Evolutionary conservation across 495 filamentous ascomycete species (phyloP).

Genomic region (Aspergillus sparsus): DNA sequence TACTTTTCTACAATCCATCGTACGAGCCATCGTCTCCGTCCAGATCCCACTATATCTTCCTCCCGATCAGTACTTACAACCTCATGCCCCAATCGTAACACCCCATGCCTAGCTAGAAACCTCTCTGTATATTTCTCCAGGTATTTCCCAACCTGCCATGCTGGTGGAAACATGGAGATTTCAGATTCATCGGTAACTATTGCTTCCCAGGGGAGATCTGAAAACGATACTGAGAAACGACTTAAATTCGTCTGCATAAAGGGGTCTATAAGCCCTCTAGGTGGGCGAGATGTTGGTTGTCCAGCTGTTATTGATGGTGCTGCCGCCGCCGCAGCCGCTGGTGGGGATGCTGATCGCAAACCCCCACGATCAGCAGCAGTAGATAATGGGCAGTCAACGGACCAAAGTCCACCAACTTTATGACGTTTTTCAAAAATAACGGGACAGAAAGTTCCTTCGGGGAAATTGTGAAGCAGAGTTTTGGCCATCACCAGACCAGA

Average conservation of each 20-base stretch:
- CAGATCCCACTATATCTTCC: slow-evolving; percentile 17
- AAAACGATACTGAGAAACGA: slow-evolving; percentile 75
- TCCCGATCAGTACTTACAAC: slow-evolving; percentile 51
- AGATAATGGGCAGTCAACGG: slow-evolving; percentile 6
- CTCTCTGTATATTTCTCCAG: slow-evolving; percentile 59
- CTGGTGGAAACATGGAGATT: slow-evolving; percentile 66
- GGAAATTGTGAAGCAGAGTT: slow-evolving; percentile 64
- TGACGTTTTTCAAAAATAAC: slow-evolving; percentile 68
- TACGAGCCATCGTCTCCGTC: slow-evolving; percentile 54
- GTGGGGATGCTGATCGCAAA: not conserved
- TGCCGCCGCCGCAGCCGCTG: not conserved
- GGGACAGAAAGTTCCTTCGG: slow-evolving; percentile 60
- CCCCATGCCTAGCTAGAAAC: slow-evolving; percentile 52
- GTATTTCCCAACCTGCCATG: slow-evolving; percentile 76
- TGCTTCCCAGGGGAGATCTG: slow-evolving; percentile 70
- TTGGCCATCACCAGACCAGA: slow-evolving; percentile 82
- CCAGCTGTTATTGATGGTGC: not conserved
- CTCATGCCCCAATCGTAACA: slow-evolving; percentile 52
- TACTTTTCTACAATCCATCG: slow-evolving; percentile 40
- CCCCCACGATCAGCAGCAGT: too few species aligned
- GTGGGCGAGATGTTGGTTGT: not conserved
- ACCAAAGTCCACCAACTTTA: slow-evolving; percentile 77
- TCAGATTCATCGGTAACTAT: slow-evolving; percentile 35
- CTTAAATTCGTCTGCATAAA: slow-evolving; percentile 79
- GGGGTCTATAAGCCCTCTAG: slow-evolving; percentile 54